phyloP scores from a whole-genome alignment of 495 filamentous ascomycete species.

The Penicillium coffeae region DNA sequence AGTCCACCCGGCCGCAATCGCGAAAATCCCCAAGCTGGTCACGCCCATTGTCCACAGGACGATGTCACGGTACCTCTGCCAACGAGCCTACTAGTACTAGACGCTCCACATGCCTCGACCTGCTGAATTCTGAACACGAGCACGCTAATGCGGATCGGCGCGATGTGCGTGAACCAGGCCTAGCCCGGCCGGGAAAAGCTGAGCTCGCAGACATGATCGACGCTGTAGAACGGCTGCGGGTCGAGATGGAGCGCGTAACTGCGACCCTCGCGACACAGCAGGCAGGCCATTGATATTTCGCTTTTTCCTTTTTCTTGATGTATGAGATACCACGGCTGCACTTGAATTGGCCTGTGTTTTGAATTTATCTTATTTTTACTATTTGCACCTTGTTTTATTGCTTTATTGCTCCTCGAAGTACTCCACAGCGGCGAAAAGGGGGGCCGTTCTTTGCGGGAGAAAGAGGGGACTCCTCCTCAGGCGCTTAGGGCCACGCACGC shows the following conservation, averaged over 20 bases:
- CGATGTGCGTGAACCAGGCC: conserved; percentile 20
- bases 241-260: conserved; percentile 36
- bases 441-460: too few species aligned
- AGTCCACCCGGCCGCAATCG: conserved; percentile 37
- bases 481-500: conserved; percentile 25
- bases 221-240: conserved; percentile 38
- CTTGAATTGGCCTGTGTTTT: background rate
- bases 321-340: too few species aligned
- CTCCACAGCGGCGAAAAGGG: conserved; percentile 5
- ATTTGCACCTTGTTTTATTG: too few species aligned
- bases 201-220: conserved; percentile 34
- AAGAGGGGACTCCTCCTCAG: conserved; percentile 8
- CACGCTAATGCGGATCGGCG: conserved; percentile 19
- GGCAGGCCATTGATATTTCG: conserved; percentile 2
- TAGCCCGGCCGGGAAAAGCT: conserved; percentile 18
- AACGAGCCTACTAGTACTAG: conserved; percentile 21
- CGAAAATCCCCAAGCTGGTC: conserved; percentile 23
- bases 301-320: background rate
- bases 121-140: conserved; percentile 22
- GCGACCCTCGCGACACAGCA: conserved; percentile 23
- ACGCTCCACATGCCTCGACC: conserved; percentile 26
- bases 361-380: background rate
- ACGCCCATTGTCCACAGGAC: conserved; percentile 19
- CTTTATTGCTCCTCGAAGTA: too few species aligned
- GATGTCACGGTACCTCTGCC: conserved; percentile 21